phyloP scores from a whole-genome alignment of 805 yeast genomes.

The Zygoascus bituminiphila region DNA sequence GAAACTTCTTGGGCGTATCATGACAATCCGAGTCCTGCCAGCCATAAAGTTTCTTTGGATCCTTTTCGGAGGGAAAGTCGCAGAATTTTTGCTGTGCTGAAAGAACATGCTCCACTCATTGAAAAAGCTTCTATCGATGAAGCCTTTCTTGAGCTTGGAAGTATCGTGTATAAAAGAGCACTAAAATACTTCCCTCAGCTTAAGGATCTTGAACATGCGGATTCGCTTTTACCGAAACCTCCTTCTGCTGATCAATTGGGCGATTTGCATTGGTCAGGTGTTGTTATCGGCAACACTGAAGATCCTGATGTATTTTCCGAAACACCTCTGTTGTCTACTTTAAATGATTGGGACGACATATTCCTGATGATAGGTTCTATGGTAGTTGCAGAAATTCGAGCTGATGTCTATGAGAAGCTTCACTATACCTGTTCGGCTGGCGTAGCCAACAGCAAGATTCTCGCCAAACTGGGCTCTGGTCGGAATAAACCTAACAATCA shows the following conservation, averaged over 20 bases:
- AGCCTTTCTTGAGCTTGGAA: conserved; percentile 77
- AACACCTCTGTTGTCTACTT: conserved; percentile 12
- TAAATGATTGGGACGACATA: conserved; percentile 76
- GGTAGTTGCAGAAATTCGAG: conserved; percentile 47
- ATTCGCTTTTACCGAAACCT: conserved; percentile 8
- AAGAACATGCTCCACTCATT: conserved; percentile 52
- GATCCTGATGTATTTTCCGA: conserved; percentile 13
- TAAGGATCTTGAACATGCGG: background rate
- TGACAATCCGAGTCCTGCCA: conserved; percentile 42
- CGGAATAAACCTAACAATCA: conserved; percentile 80
- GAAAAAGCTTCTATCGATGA: conserved; percentile 97
- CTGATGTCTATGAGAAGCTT: conserved; percentile 42
- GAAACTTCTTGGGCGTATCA: conserved; percentile 75
- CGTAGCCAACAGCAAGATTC: conserved; percentile 59
- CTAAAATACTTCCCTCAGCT: conserved; percentile 42
- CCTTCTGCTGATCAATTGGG: conserved; percentile 5
- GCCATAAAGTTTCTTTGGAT: conserved; percentile 80
- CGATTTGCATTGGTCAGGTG: conserved; percentile 20
- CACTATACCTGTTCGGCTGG: conserved; percentile 92
- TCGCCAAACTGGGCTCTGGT: conserved; percentile 85
- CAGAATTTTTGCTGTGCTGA: conserved; percentile 61
- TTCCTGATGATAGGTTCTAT: conserved; percentile 58
- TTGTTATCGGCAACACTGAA: conserved; percentile 5
- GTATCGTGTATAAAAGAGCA: conserved; percentile 42
- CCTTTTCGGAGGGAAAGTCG: conserved; percentile 86